phyloP scores from a whole-genome alignment of 345 rosid genomes.

The Pistacia vera region DNA sequence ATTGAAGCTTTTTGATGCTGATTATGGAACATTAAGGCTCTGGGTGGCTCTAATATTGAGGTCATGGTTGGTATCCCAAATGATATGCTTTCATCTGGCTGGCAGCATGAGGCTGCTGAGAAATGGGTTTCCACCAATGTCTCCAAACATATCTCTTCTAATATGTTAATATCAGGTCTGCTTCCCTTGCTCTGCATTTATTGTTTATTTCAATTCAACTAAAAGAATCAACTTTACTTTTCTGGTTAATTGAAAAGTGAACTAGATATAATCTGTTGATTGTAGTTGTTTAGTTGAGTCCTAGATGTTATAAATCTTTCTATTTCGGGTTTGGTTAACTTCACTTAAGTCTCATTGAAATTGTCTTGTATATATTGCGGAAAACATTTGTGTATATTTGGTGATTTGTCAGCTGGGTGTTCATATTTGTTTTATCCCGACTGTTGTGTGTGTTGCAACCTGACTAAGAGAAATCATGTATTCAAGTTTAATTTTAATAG shows the following conservation, averaged over 20 bases:
- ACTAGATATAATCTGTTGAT: not conserved
- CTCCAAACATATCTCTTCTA: slow-evolving; percentile 55
- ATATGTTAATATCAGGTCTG: slow-evolving; percentile 82
- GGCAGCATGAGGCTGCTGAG: slow-evolving; percentile 72
- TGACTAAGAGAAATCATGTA: not conserved
- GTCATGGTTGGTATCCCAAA: slow-evolving; percentile 99
- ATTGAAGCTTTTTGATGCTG: slow-evolving; percentile 94
- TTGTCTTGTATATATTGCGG: not conserved
- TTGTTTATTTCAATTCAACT: not conserved
- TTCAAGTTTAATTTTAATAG: not conserved
- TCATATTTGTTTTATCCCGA: not conserved
- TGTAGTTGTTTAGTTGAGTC: not conserved
- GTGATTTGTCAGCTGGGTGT: not conserved
- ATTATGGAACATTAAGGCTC: slow-evolving; percentile 66
- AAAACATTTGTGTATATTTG: not conserved
- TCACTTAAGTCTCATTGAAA: not conserved
- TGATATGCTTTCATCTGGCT: slow-evolving; percentile 76
- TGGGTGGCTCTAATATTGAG: slow-evolving; percentile 74
- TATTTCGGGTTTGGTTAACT: not conserved
- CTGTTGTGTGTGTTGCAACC: not conserved
- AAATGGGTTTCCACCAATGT: slow-evolving; percentile 93
- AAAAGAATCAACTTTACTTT: not conserved
- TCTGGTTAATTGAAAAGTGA: not conserved
- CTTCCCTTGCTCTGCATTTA: slow-evolving; percentile 13
- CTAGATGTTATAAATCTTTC: not conserved